A percentile compares a stretch with the other conserved stretches of the same genome.
Evolutionary conservation across 805 yeast genomes (phyloP).

Genomic region (Starmerella floricola): DNA sequence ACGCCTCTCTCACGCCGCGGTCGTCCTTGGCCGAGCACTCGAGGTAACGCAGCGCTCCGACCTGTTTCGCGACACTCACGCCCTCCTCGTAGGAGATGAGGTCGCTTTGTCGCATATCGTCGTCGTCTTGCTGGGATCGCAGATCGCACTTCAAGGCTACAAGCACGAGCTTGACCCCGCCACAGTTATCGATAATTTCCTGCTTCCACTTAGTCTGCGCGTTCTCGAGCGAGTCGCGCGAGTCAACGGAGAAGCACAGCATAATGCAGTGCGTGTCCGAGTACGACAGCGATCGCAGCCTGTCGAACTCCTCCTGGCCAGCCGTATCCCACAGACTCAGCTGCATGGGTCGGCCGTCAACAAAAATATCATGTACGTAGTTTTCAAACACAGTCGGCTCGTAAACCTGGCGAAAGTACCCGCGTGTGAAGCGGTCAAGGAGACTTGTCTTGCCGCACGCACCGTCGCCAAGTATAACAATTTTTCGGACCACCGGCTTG

Average conservation of each 20-base stretch:
- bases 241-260: slow-evolving; percentile 90
- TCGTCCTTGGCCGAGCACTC: slow-evolving; percentile 96
- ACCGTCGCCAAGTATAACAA: slow-evolving; percentile 93
- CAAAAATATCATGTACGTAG: slow-evolving; percentile 91
- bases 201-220: slow-evolving; percentile 96
- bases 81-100: slow-evolving; percentile 89
- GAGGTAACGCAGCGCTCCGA: slow-evolving; percentile 86
- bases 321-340: slow-evolving; percentile 97
- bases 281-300: slow-evolving; percentile 82
- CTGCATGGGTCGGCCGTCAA: slow-evolving; percentile 86
- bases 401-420: slow-evolving; percentile 95
- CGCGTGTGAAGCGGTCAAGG: slow-evolving; percentile 88
- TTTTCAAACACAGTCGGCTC: slow-evolving; percentile 97
- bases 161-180: slow-evolving; percentile 83
- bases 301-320: slow-evolving; percentile 96
- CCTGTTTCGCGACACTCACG: slow-evolving; percentile 75
- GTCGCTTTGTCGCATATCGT: slow-evolving; percentile 27
- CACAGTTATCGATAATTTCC: slow-evolving; percentile 93
- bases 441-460: slow-evolving; percentile 97
- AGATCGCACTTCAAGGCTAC: slow-evolving; percentile 93
- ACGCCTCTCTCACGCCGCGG: slow-evolving; percentile 97
- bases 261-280: slow-evolving; percentile 94
- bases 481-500: slow-evolving; percentile 63
- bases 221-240: slow-evolving; percentile 85
- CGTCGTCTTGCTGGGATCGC: slow-evolving; percentile 52